These are phyloP conservation scores for Mortierella sp. DNA, from an alignment of 371 early-diverging fungal genomes.

Conservation along the genomic window DNA sequence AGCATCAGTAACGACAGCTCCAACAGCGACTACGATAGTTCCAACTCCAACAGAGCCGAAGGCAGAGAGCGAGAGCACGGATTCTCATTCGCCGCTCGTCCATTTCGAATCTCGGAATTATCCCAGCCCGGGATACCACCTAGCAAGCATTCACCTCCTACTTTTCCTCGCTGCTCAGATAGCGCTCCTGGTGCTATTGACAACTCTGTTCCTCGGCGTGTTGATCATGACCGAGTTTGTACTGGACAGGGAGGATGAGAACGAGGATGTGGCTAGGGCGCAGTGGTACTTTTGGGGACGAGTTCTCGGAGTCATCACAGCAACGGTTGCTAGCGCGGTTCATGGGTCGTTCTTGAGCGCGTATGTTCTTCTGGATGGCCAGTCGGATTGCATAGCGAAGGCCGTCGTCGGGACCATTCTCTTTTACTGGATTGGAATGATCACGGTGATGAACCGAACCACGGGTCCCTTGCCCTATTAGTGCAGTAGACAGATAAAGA, in stretches of 20 bases:
- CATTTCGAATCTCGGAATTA: slow-evolving; percentile 16
- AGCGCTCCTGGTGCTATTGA: slow-evolving; percentile 19
- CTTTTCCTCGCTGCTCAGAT: slow-evolving; percentile 23
- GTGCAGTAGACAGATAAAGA: neutral
- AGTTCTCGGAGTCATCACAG: slow-evolving; percentile 26
- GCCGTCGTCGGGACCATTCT: slow-evolving; percentile 31
- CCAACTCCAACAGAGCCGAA: neutral
- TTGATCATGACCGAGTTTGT: slow-evolving; percentile 50
- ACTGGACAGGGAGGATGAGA: slow-evolving; percentile 49
- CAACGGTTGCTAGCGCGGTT: slow-evolving; percentile 37
- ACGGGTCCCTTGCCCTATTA: slow-evolving; percentile 37
- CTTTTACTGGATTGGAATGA: slow-evolving; percentile 37
- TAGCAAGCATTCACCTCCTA: slow-evolving; percentile 19
- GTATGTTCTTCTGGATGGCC: slow-evolving; percentile 48
- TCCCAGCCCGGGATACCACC: slow-evolving; percentile 16
- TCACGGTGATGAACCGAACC: slow-evolving; percentile 25
- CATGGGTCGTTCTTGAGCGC: slow-evolving; percentile 46
- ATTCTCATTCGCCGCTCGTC: neutral
- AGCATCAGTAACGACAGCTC: neutral
- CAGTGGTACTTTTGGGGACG: slow-evolving; percentile 37
- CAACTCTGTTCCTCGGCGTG: slow-evolving; percentile 38
- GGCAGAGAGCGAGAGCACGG: neutral
- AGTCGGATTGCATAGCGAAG: slow-evolving; percentile 52
- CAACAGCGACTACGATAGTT: neutral
- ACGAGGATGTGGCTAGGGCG: slow-evolving; percentile 30